Percentiles rank a stretch among this genome's conserved stretches.
Conservation (phyloP, 148 eudicot species). For the Rhododendron ovatum region DNA sequence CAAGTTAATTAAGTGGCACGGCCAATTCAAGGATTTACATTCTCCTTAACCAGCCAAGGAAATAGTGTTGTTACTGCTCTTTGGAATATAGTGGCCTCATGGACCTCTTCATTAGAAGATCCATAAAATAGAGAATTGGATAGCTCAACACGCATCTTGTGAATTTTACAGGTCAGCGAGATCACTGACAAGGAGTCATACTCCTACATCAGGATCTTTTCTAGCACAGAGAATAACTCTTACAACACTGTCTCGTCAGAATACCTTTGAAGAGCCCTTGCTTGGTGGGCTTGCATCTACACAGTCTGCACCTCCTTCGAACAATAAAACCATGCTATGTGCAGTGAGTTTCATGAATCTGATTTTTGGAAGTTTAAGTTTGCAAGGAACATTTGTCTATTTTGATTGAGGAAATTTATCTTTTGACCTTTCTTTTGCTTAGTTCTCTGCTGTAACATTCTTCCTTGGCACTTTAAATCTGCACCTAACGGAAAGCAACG, state of each 20-base stretch:
- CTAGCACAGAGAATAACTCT: constrained; percentile 23
- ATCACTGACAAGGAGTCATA: constrained; percentile 54
- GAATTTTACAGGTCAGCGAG: constrained; percentile 64
- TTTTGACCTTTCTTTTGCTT: constrained; percentile 6
- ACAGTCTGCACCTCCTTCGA: constrained; percentile 30
- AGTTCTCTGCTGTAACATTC: constrained; percentile 51
- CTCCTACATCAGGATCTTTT: constrained; percentile 48
- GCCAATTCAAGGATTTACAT: not conserved
- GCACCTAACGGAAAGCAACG: constrained; percentile 18
- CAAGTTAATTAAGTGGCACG: not conserved
- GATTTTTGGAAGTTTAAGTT: not conserved
- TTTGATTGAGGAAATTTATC: not conserved
- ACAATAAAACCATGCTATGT: constrained; percentile 49
- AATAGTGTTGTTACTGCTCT: not conserved
- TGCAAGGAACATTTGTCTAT: not conserved
- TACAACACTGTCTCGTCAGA: constrained; percentile 15
- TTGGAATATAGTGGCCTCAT: not conserved
- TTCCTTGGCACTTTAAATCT: constrained; percentile 33
- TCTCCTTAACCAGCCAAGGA: not conserved
- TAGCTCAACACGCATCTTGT: not conserved
- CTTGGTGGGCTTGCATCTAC: constrained; percentile 41
- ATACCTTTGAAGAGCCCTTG: constrained; percentile 48
- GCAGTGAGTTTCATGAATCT: constrained; percentile 44
- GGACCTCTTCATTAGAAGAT: not conserved
- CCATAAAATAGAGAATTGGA: not conserved